A percentile compares a stretch with the other conserved stretches of the same genome.
Conservation (phyloP, 352 stramenopile genomes). For the Plasmopara viticola region DNA sequence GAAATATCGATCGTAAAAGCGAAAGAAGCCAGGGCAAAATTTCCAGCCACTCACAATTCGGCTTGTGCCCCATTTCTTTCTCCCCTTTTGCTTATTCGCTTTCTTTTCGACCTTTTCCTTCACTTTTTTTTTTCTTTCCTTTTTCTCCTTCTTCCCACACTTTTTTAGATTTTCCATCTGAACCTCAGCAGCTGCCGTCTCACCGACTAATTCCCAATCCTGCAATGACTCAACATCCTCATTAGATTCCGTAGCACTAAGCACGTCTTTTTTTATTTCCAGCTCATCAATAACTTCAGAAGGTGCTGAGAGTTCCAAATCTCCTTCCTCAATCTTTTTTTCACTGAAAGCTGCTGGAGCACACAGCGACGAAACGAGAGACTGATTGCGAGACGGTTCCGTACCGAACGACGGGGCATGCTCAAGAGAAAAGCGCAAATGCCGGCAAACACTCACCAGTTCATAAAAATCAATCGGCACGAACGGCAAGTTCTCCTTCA, state of each 20-base stretch:
- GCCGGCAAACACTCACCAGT: constrained; percentile 53
- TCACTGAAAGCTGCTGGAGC: constrained; percentile 14
- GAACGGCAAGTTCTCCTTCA: constrained; percentile 60
- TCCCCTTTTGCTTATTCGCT: constrained; percentile 26
- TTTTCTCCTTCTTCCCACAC: constrained; percentile 22
- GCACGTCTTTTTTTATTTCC: constrained; percentile 13
- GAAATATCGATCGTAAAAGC: constrained; percentile 66
- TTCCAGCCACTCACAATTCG: constrained; percentile 38
- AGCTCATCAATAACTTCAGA: constrained; percentile 6
- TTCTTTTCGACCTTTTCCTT: constrained; percentile 26
- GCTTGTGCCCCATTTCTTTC: constrained; percentile 28
- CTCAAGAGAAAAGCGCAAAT: constrained; percentile 45
- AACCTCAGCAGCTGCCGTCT: constrained; percentile 12
- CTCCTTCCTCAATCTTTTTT: constrained; percentile 19
- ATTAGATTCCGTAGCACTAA: constrained; percentile 4
- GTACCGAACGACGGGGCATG: constrained; percentile 9
- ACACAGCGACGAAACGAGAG: constrained; percentile 32
- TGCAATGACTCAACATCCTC: constrained; percentile 19
- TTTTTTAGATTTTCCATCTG: constrained; percentile 18
- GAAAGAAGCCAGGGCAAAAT: constrained; percentile 61
- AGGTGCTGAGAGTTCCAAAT: constrained; percentile 22
- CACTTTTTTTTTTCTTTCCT: constrained; percentile 22
- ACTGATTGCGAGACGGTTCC: constrained; percentile 18
- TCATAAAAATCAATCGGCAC: constrained; percentile 77
- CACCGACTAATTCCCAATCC: constrained; percentile 21